Percentiles rank a stretch among this genome's conserved stretches.
phyloP scores from a whole-genome alignment of 176 grass and related monocot species.

The Oryza glumipatula region DNA sequence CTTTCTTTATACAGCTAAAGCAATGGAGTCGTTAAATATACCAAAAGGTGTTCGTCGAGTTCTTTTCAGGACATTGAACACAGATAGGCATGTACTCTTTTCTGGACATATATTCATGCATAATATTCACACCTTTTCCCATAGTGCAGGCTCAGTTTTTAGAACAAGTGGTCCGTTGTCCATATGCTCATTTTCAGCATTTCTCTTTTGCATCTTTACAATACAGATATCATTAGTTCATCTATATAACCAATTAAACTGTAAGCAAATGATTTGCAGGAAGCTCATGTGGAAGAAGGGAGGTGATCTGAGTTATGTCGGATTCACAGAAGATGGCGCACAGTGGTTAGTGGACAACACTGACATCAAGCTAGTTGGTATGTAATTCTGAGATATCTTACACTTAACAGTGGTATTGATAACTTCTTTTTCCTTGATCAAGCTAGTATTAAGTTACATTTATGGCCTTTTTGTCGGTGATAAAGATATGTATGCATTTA shows the following conservation, averaged over 20 bases:
- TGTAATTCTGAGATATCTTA: constrained; percentile 28
- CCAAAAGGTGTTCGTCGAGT: constrained; percentile 76
- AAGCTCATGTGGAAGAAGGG: constrained; percentile 80
- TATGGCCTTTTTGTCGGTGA: not conserved
- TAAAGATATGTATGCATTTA: not conserved
- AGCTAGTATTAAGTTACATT: not conserved
- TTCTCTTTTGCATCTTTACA: not conserved
- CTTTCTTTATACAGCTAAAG: constrained; percentile 56
- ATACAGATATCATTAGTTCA: not conserved
- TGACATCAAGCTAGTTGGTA: constrained; percentile 88
- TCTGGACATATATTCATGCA: not conserved
- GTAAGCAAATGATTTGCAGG: constrained; percentile 46
- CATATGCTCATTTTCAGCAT: not conserved
- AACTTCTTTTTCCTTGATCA: not conserved
- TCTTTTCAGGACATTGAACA: constrained; percentile 86
- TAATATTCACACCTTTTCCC: not conserved
- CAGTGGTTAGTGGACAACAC: constrained; percentile 94
- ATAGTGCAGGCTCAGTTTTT: not conserved
- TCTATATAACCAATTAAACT: constrained; percentile 13
- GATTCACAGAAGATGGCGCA: constrained; percentile 79
- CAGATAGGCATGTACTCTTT: constrained; percentile 57
- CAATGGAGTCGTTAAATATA: constrained; percentile 73
- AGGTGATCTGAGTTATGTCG: constrained; percentile 71
- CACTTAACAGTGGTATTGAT: not conserved
- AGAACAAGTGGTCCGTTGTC: not conserved